Base-by-base conservation (phyloP, 2,329 filamentous ascomycete species). In the Nigrospora osmanthi region DNA sequence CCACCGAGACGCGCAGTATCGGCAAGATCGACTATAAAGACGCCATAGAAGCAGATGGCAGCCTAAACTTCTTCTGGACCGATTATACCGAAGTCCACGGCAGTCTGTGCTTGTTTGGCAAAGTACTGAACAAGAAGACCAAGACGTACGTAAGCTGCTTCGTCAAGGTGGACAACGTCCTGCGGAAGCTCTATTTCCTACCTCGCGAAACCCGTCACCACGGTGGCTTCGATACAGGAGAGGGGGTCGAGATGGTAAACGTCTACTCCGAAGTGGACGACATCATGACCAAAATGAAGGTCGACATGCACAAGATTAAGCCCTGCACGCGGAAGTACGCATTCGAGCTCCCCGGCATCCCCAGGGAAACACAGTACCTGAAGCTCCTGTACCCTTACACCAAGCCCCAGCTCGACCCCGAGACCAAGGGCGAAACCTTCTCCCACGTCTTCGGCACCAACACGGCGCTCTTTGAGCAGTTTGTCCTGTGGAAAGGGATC, bases 401-500 rank as follows among this genome's bases (percentile, higher is more conserved):
- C 51, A 94, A 91, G 61, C 80, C 83, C 37, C 72, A 76, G 15
- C 64, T 98, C 33, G 76, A 88, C n/a, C 71, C 78, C 43, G 83
- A 85, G 49, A 68, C 78, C 6, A 79, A 73, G 35, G 93, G 93
- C 28, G 83, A 95, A 62, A 97, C 93, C 0, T 98, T 91, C 60
- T 96, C 91, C 2, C 87, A 88, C 52, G 84, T 95, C 19, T 98
- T 98, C 54, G 93, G 94, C 28, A 85, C 86, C 46, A 95, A 93
- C 63, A 98, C 93, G 0, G 82, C 88, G 1, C 74, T 98, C 0
- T 98, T 98, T 56, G 93, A 98, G 66, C 93, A 98, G 56, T 98
- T 98, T 60, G 93, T 98, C 16, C 75, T 98, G 6, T 96, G 90
- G 87, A 97, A 96, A 69, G 95, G 95, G 60, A 87, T 98, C 55